Evolutionary conservation across 2,329 filamentous ascomycete species (phyloP).

Genomic region (Thermothelomyces thermophilus): DNA sequence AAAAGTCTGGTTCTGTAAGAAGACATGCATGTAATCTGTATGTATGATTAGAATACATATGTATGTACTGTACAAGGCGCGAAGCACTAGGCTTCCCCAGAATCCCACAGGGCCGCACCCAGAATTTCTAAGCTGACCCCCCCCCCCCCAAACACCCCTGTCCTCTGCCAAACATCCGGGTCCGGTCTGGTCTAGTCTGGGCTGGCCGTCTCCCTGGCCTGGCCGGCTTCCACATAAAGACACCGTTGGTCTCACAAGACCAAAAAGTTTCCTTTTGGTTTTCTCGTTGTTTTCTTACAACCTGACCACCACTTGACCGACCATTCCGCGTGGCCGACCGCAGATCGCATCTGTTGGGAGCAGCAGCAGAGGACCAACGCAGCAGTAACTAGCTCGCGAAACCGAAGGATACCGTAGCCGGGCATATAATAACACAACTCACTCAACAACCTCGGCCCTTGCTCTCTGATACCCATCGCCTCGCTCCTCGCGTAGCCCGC

Average conservation of each 20-base stretch:
- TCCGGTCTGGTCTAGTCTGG: constrained; percentile 13
- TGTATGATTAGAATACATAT: no score
- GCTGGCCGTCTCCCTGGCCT: constrained; percentile 15
- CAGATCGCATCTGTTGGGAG: constrained; percentile 3
- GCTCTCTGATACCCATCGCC: constrained; percentile 7
- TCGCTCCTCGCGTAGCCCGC: constrained; percentile 4
- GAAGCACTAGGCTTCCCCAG: constrained; percentile 20
- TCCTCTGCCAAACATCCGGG: constrained; percentile 15
- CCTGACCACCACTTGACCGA: constrained; percentile 11
- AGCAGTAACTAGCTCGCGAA: constrained; percentile 3
- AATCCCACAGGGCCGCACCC: constrained; percentile 19
- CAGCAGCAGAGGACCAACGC: constrained; percentile 9
- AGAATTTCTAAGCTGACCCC: constrained; percentile 17
- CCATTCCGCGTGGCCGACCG: constrained; percentile 7
- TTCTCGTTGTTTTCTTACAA: constrained; percentile 14
- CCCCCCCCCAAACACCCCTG: no score
- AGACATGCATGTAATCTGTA: no score
- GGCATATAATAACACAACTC: constrained; percentile 14
- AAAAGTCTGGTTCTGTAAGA: no score
- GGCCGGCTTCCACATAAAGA: constrained; percentile 21
- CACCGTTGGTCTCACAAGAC: constrained; percentile 14
- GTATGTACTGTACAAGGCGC: constrained; percentile 16
- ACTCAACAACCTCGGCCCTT: not conserved
- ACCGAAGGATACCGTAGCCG: not conserved
- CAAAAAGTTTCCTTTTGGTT: constrained; percentile 7